Evolutionary conservation across 1,284 basidiomycete species (phyloP), one percentile per base, ranked within the genome.

Genomic region (Rhodotorula sp.): DNA sequence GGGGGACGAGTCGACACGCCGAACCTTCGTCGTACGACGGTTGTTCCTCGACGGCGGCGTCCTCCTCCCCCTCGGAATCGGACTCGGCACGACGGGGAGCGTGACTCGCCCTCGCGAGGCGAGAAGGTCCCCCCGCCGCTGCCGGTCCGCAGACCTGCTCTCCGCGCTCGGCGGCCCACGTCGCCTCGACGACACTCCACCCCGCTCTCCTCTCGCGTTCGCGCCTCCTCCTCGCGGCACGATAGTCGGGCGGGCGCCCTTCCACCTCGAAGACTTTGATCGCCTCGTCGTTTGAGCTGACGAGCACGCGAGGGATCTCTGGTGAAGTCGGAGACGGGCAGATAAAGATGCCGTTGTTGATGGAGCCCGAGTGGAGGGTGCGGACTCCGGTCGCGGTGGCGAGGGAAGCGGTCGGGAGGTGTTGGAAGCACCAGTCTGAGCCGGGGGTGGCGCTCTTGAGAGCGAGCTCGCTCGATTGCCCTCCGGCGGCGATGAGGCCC

Each of bases 311-410:
- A 0, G 91, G 89, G 3, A 34, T 86, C 82, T 39, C 86, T 86
- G 69, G 83, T 83, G 23, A 86, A 84, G 65, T 62, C 6, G 77
- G 76, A 2, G 75, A 68, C 5, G 79, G 56, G 84, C 87, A 88
- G 76, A 92, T 86, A 66, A 89, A 81, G 58, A 93, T 88, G 18
- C 90, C 89, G 80, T 94, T 94, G 81, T 93, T 92, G 81, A 93
- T 93, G 6, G 88, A 89, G 8, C 88, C 89, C 7, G 83, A 80
- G 7, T 90, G 83, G 18, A 81, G 82, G 64, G 84, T 84, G 60
- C 87, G 86, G 71, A 79, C 68, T 14, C 74, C 71, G 57, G 48
- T 58, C 59, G 61, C n/a, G 51, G 54, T 47, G 5, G 67, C 49
- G 16, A 10, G 14, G 5, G 67, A 56, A 3, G 57, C 20, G 46